phyloP scores from a whole-genome alignment of 306 rosid genomes.

The Begonia fuchsioides region DNA sequence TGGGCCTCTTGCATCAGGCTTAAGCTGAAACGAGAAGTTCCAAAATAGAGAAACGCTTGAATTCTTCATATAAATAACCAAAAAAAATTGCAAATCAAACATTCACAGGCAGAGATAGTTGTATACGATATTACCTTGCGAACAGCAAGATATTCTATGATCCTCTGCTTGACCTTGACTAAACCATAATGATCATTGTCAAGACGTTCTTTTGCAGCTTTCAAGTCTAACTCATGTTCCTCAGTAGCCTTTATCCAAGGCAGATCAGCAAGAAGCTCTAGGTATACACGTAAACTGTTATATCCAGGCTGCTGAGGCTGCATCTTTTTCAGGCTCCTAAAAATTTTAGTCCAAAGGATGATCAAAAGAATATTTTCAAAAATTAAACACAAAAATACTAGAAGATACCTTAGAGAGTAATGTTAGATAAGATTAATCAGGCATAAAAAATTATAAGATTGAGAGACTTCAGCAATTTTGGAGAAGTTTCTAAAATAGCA shows the following conservation, averaged over 20 bases:
- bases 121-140: constrained; percentile 51
- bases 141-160: constrained; percentile 91
- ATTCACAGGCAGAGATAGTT: constrained; percentile 1
- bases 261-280: constrained; percentile 93
- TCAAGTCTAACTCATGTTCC: constrained; percentile 72
- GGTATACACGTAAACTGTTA: constrained; percentile 77
- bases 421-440: no score
- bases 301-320: constrained; percentile 99
- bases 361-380: not conserved
- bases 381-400: no score
- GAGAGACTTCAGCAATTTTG: no score
- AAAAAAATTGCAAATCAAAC: constrained; percentile 20
- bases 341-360: constrained; percentile 8
- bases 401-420: no score
- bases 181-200: constrained; percentile 91
- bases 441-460: no score
- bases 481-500: no score
- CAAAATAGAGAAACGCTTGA: no score
- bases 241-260: constrained; percentile 85
- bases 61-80: not conserved
- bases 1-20: constrained; percentile 99
- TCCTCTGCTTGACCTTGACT: constrained; percentile 85
- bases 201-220: constrained; percentile 75
- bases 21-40: constrained; percentile 47
- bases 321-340: constrained; percentile 96